phyloP scores from a whole-genome alignment of 2,329 filamentous ascomycete species.

The Paecilomyces fulvus region DNA sequence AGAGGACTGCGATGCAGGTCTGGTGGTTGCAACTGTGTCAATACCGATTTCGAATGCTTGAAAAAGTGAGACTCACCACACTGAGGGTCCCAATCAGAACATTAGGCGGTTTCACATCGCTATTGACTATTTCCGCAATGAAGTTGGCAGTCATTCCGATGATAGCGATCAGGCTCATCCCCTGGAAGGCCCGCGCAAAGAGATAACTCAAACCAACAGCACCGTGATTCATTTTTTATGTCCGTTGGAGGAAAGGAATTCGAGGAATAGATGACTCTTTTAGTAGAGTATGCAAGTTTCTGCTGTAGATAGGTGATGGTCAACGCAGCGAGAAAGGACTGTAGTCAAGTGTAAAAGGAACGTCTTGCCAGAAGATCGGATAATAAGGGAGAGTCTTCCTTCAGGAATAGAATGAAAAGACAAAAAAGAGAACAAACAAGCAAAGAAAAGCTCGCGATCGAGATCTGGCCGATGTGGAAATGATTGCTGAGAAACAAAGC shows the following conservation, averaged over 20 bases:
- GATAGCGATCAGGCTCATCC: slow-evolving; percentile 62
- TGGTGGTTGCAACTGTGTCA: slow-evolving; percentile 25
- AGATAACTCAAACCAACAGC: slow-evolving; percentile 74
- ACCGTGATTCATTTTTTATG: slow-evolving; percentile 42
- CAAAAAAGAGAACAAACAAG: neutral
- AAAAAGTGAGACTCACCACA: slow-evolving; percentile 52
- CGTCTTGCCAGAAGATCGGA: slow-evolving; percentile 2
- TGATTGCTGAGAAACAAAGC: neutral
- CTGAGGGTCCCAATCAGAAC: slow-evolving; percentile 70
- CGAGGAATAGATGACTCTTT: neutral
- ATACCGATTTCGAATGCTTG: neutral
- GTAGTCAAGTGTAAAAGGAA: neutral
- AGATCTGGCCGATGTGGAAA: neutral
- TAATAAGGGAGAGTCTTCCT: neutral
- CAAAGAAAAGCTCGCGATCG: neutral
- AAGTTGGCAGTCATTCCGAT: slow-evolving; percentile 79
- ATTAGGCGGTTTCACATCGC: slow-evolving; percentile 56
- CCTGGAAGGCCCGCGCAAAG: slow-evolving; percentile 61
- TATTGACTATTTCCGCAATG: slow-evolving; percentile 63
- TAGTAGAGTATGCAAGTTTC: neutral
- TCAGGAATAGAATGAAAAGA: neutral
- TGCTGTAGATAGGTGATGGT: neutral
- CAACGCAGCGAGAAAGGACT: neutral
- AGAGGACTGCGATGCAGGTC: slow-evolving; percentile 71
- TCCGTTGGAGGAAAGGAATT: neutral